phyloP scores from a whole-genome alignment of 805 yeast genomes.

The Kregervanrija fluxuum region DNA sequence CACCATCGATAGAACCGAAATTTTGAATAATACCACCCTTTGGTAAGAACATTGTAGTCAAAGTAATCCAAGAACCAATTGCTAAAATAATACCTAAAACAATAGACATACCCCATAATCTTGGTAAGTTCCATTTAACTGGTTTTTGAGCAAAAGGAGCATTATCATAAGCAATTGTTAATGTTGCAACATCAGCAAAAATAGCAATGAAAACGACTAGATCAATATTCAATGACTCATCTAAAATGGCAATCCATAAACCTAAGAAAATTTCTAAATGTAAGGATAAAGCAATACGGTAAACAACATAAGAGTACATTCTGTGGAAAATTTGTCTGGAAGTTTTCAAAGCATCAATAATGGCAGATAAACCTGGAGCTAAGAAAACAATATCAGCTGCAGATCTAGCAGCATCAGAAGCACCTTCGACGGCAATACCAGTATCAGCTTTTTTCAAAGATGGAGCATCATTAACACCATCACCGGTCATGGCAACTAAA shows the following conservation, averaged over 20 bases:
- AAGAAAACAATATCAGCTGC: constrained; percentile 93
- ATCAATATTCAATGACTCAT: constrained; percentile 76
- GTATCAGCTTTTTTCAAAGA: constrained; percentile 89
- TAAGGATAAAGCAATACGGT: constrained; percentile 90
- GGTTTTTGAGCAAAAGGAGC: constrained; percentile 89
- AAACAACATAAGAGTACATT: constrained; percentile 93
- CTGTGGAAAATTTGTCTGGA: constrained; percentile 96
- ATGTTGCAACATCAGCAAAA: constrained; percentile 93
- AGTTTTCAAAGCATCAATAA: constrained; percentile 87
- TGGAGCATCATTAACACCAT: constrained; percentile 96
- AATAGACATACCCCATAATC: constrained; percentile 92
- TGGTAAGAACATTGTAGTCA: constrained; percentile 82
- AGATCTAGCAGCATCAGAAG: constrained; percentile 91
- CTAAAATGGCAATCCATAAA: constrained; percentile 89
- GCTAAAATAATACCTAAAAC: constrained; percentile 77
- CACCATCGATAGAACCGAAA: constrained; percentile 87
- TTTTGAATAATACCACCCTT: constrained; percentile 89
- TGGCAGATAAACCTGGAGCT: constrained; percentile 91
- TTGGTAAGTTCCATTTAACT: constrained; percentile 90
- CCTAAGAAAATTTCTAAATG: constrained; percentile 91
- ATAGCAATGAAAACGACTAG: constrained; percentile 92
- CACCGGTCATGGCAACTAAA: constrained; percentile 98
- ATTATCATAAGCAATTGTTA: constrained; percentile 77
- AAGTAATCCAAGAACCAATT: constrained; percentile 83
- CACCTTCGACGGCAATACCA: constrained; percentile 97